Conservation (phyloP, 2,329 filamentous ascomycete species). For the Arachnopeziza araneosa region DNA sequence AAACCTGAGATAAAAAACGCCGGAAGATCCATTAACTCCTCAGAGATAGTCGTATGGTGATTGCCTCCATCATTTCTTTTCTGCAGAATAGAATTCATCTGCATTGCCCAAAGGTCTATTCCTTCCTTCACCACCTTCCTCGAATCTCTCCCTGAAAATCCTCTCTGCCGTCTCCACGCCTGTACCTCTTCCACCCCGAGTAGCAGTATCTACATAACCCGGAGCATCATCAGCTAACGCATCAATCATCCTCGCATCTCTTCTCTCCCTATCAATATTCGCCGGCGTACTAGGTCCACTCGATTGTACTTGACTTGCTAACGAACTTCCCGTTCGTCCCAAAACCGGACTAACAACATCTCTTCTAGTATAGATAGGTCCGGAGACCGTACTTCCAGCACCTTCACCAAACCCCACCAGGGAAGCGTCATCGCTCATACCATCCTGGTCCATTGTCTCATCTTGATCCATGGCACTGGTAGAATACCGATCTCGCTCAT, state of each 20-base stretch:
- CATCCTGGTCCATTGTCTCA: conserved; percentile 34
- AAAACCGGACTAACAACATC: conserved; percentile 29
- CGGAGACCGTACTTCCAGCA: conserved; percentile 77
- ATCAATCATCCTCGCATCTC: conserved; percentile 61
- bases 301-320: conserved; percentile 19
- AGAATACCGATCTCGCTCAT: conserved; percentile 35
- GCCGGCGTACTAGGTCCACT: conserved; percentile 19
- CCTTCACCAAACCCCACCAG: conserved; percentile 92
- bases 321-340: conserved; percentile 25
- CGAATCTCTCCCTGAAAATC: conserved; percentile 55
- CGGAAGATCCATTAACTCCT: not conserved
- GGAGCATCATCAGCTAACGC: conserved; percentile 56
- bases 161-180: conserved; percentile 54
- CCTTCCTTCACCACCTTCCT: conserved; percentile 43
- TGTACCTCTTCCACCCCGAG: conserved; percentile 21
- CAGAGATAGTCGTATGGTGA: not conserved
- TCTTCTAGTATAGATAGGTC: conserved; percentile 60
- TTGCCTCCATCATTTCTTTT: conserved; percentile 29
- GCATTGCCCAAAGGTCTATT: conserved; percentile 38
- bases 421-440: conserved; percentile 82
- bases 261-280: conserved; percentile 45
- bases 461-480: conserved; percentile 43
- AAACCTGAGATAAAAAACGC: not conserved
- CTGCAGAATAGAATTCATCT: conserved; percentile 54
- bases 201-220: conserved; percentile 58